Percentiles rank a stretch among this genome's conserved stretches.
These are phyloP conservation scores for Oryza punctata DNA, from an alignment of 176 grass and related monocot genomes.

Conservation along the genomic window DNA sequence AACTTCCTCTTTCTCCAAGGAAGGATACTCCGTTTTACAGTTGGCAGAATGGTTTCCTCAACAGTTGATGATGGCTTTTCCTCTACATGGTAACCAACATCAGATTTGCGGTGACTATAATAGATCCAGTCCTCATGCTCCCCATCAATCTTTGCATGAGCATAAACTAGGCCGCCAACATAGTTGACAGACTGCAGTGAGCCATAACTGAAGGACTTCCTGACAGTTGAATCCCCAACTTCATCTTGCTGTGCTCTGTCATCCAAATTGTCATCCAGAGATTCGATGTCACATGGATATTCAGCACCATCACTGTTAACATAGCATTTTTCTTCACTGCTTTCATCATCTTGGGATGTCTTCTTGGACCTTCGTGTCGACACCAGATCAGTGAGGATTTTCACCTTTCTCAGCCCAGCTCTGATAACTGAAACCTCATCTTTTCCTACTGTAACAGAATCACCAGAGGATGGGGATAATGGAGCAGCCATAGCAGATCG, in stretches of 20 bases:
- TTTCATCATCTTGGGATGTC: conserved; percentile 60
- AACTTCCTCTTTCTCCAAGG: conserved; percentile 69
- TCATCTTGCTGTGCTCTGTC: conserved; percentile 53
- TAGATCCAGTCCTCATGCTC: conserved; percentile 83
- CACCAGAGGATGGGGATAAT: conserved; percentile 69
- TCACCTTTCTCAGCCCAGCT: conserved; percentile 92
- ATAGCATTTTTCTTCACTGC: conserved; percentile 66
- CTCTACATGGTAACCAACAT: conserved; percentile 56
- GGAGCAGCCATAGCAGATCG: conserved; percentile 36
- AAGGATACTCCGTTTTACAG: conserved; percentile 61
- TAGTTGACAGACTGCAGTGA: conserved; percentile 69
- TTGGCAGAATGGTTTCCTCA: conserved; percentile 42
- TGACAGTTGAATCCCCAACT: conserved; percentile 50
- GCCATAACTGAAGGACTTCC: conserved; percentile 98
- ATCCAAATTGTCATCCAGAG: conserved; percentile 68
- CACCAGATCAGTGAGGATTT: conserved; percentile 82
- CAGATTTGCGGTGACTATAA: conserved; percentile 78
- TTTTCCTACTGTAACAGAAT: conserved; percentile 59
- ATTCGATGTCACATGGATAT: conserved; percentile 72
- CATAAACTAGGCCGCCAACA: conserved; percentile 52
- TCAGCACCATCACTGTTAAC: conserved; percentile 68
- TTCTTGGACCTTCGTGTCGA: conserved; percentile 71
- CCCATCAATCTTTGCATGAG: conserved; percentile 59
- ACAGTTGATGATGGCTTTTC: conserved; percentile 25
- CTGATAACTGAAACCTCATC: conserved; percentile 89